Evolutionary conservation across 2,329 filamentous ascomycete genomes (phyloP).

Genomic region (Ascochyta koolunga): DNA sequence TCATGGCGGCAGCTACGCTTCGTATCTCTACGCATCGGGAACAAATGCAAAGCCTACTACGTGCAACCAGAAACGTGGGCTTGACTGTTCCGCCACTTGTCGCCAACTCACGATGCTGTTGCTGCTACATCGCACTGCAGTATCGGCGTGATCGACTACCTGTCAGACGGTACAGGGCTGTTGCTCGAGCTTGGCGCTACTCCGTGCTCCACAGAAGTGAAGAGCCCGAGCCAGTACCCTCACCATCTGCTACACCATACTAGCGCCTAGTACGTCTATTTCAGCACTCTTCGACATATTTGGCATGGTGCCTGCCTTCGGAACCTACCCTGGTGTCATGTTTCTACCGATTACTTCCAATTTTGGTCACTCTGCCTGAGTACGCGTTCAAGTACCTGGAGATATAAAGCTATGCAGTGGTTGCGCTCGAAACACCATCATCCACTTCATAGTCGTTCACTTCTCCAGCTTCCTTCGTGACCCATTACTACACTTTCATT

Average conservation of each 20-base stretch:
- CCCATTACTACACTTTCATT: constrained; percentile 14
- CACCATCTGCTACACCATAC: constrained; percentile 26
- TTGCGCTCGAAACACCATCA: constrained; percentile 13
- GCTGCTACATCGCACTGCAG: not conserved
- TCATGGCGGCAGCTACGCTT: not conserved
- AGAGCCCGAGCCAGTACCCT: constrained; percentile 20
- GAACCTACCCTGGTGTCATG: constrained; percentile 14
- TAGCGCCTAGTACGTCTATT: constrained; percentile 23
- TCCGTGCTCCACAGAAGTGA: constrained; percentile 19
- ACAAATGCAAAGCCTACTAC: not conserved
- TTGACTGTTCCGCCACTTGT: not conserved
- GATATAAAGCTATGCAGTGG: constrained; percentile 28
- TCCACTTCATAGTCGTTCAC: constrained; percentile 17
- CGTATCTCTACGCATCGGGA: not conserved
- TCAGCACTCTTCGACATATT: constrained; percentile 13
- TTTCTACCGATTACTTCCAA: constrained; percentile 12
- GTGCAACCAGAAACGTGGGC: not conserved
- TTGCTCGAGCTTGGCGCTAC: constrained; percentile 17
- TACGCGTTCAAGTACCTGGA: constrained; percentile 2
- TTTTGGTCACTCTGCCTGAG: constrained; percentile 24
- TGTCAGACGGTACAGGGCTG: constrained; percentile 23
- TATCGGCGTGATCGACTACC: constrained; percentile 20
- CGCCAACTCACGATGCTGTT: constrained; percentile 4
- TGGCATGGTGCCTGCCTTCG: constrained; percentile 15
- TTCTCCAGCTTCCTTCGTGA: constrained; percentile 10